phyloP scores from a whole-genome alignment of 208 protist genomes.

The Kentomonas sorsogonicus region DNA sequence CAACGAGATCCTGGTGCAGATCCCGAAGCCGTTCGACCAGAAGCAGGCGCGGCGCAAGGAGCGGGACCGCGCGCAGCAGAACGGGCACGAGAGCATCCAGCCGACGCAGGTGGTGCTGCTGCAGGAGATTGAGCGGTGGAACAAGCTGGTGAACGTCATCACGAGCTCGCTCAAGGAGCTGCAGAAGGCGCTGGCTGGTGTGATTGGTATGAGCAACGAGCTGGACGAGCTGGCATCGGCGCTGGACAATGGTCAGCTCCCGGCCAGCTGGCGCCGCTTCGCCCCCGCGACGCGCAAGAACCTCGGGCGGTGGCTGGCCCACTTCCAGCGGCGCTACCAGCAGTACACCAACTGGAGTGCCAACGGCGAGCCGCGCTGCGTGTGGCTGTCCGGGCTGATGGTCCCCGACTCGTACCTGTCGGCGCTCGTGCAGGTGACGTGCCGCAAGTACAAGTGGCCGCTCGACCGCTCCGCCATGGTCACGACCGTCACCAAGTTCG shows the following conservation, averaged over 20 bases:
- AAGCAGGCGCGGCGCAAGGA: constrained; percentile 70
- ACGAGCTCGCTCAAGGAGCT: constrained; percentile 91
- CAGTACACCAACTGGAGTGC: constrained; percentile 96
- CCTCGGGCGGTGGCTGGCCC: constrained; percentile 94
- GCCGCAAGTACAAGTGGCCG: constrained; percentile 96
- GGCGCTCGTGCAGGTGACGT: constrained; percentile 97
- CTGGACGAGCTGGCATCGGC: constrained; percentile 93
- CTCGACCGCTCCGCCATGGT: constrained; percentile 96
- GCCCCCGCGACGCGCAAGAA: constrained; percentile 95
- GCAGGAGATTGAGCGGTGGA: constrained; percentile 99
- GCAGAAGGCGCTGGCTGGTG: constrained; percentile 93
- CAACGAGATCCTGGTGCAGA: constrained; percentile 84
- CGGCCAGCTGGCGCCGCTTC: constrained; percentile 88
- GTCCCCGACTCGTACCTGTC: constrained; percentile 98
- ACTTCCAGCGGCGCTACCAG: constrained; percentile 90
- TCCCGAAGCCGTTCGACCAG: constrained; percentile 91
- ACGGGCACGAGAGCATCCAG: constrained; percentile 58
- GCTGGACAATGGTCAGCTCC: constrained; percentile 94
- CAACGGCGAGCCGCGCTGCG: constrained; percentile 94
- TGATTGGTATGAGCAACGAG: constrained; percentile 97
- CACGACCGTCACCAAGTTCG: constrained; percentile 90
- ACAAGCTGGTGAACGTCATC: constrained; percentile 91
- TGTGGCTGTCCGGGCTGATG: constrained; percentile 99
- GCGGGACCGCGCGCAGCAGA: constrained; percentile 47
- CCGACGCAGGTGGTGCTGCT: constrained; percentile 97